Evolutionary conservation across 768 basidiomycete genomes (phyloP).

Genomic region (Serendipita sp.): DNA sequence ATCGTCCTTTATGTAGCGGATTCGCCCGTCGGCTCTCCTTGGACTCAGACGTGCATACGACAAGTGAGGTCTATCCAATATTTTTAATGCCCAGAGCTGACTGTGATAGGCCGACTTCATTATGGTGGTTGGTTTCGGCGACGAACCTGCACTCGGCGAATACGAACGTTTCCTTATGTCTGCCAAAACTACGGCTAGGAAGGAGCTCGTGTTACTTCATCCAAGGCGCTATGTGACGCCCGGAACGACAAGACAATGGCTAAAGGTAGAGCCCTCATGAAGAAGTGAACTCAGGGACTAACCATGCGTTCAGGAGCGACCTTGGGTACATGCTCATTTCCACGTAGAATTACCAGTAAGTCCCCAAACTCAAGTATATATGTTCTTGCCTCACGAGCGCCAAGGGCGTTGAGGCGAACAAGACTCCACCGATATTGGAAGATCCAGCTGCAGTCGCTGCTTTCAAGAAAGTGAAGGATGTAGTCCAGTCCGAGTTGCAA

Average conservation of each 20-base stretch:
- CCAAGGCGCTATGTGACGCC: conserved; percentile 76
- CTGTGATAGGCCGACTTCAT: conserved; percentile 67
- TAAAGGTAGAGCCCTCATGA: conserved; percentile 40
- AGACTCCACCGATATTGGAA: conserved; percentile 17
- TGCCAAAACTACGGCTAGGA: conserved; percentile 96
- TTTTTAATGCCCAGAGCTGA: too few relatives aligned
- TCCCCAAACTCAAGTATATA: not conserved
- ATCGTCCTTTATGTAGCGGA: conserved; percentile 94
- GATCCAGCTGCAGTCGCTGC: conserved; percentile 81
- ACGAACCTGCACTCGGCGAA: conserved; percentile 73
- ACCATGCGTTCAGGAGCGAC: conserved; percentile 46
- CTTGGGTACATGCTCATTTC: conserved; percentile 92
- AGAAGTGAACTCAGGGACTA: conserved; percentile 9
- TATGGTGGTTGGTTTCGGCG: conserved; percentile 86
- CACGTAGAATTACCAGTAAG: conserved; percentile 80
- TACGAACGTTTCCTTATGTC: conserved; percentile 86
- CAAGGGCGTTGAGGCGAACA: conserved; percentile 5
- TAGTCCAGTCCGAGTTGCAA: conserved; percentile 76
- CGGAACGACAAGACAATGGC: conserved; percentile 89
- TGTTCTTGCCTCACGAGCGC: not conserved
- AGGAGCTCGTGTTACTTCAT: conserved; percentile 88
- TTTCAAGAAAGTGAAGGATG: conserved; percentile 77
- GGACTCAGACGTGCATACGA: conserved; percentile 96
- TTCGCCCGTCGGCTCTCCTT: conserved; percentile 83
- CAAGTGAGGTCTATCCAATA: conserved; percentile 36